Percentiles rank a stretch among this genome's conserved stretches.
These are phyloP conservation scores for Beauveria caledonica DNA, from an alignment of 2,329 filamentous ascomycete species.

Conservation along the genomic window DNA sequence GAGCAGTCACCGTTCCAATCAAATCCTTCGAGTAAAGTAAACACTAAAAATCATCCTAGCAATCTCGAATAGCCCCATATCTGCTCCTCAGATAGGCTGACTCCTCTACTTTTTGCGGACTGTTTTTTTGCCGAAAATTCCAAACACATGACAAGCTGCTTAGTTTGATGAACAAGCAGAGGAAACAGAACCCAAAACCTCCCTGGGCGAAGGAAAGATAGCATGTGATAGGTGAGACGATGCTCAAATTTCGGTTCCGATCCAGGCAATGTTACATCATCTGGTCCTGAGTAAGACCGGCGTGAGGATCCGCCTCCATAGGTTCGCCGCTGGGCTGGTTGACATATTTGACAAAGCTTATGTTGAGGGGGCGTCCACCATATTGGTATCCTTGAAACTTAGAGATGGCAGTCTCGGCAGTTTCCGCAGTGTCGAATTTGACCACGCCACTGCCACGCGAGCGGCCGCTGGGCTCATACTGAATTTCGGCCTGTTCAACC, in stretches of 20 bases:
- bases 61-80: slow-evolving; percentile 2
- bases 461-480: slow-evolving; percentile 93
- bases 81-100: background rate
- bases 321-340: slow-evolving; percentile 58
- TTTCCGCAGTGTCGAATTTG: slow-evolving; percentile 74
- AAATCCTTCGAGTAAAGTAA: slow-evolving; percentile 10
- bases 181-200: background rate
- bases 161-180: background rate
- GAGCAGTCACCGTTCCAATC: slow-evolving; percentile 9
- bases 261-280: slow-evolving; percentile 62
- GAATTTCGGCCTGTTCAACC: slow-evolving; percentile 97
- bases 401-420: slow-evolving; percentile 85
- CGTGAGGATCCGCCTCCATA: slow-evolving; percentile 76
- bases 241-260: background rate
- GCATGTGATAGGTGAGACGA: background rate
- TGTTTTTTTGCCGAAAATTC: background rate
- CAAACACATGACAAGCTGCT: background rate
- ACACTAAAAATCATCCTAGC: slow-evolving; percentile 12
- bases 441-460: slow-evolving; percentile 96
- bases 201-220: background rate
- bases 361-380: slow-evolving; percentile 83
- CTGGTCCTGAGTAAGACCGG: slow-evolving; percentile 87
- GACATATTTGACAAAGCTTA: slow-evolving; percentile 90
- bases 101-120: background rate
- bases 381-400: slow-evolving; percentile 99